Evolutionary conservation across 768 basidiomycete genomes (phyloP).

Genomic region (Imleria badia): DNA sequence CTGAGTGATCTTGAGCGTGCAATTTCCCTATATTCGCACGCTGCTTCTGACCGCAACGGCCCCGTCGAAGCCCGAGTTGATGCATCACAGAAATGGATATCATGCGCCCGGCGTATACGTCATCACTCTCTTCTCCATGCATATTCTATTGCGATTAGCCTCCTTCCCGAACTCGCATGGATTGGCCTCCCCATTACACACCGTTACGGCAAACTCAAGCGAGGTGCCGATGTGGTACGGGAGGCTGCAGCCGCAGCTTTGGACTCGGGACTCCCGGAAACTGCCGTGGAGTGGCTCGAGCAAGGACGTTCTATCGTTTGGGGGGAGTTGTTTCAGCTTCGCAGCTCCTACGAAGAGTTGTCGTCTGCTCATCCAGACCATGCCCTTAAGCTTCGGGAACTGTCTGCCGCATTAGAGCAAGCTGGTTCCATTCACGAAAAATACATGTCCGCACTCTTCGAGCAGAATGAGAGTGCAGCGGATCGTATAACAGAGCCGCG

Average conservation of each 20-base stretch:
- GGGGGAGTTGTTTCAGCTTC: constrained; percentile 13
- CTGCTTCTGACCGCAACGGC: neutral
- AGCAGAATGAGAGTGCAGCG: neutral
- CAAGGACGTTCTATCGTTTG: constrained; percentile 13
- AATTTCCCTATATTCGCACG: neutral
- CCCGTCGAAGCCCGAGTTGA: neutral
- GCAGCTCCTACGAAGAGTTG: constrained; percentile 2
- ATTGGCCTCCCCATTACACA: constrained; percentile 13
- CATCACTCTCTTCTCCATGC: too few relatives aligned
- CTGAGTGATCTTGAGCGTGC: neutral
- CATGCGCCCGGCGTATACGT: constrained; percentile 9
- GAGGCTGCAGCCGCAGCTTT: constrained; percentile 25
- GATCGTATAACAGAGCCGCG: neutral
- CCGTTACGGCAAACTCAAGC: constrained; percentile 15
- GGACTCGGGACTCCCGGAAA: constrained; percentile 1
- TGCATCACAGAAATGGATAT: constrained; percentile 6
- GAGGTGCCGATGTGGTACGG: constrained; percentile 12
- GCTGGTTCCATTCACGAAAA: neutral
- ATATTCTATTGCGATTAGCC: too few relatives aligned
- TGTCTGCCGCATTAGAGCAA: too few relatives aligned
- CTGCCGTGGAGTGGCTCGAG: constrained; percentile 11
- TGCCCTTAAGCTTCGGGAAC: too few relatives aligned
- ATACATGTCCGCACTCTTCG: neutral
- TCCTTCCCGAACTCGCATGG: too few relatives aligned
- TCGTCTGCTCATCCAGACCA: too few relatives aligned